Evolutionary conservation across 2,329 filamentous ascomycete species (phyloP).

Genomic region (Tolypocladium tundrense): DNA sequence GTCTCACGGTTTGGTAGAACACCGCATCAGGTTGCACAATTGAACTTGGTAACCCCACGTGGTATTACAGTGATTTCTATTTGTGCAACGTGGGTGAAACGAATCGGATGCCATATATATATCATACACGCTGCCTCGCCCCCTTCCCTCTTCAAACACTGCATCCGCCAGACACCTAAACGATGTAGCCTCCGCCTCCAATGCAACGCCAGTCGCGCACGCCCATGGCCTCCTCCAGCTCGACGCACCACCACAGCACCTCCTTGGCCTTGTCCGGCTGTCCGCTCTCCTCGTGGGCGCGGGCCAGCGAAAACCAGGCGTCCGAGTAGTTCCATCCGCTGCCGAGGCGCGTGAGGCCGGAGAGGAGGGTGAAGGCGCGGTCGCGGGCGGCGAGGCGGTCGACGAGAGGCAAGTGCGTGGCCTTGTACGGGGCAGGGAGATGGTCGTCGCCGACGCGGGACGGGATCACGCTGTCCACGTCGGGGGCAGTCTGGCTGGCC

Average conservation of each 20-base stretch:
- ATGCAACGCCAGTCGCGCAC: constrained; percentile 70
- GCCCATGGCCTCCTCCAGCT: constrained; percentile 77
- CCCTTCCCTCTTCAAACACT: not conserved
- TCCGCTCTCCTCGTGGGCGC: constrained; percentile 79
- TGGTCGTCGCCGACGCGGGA: constrained; percentile 23
- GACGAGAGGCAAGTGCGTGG: constrained; percentile 55
- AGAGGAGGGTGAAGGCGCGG: constrained; percentile 74
- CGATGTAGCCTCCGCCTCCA: constrained; percentile 55
- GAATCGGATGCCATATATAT: not conserved
- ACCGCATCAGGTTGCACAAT: not conserved
- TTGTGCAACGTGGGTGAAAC: not conserved
- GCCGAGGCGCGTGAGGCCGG: constrained; percentile 74
- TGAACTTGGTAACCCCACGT: not conserved
- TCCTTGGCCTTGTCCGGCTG: constrained; percentile 83
- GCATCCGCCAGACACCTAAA: constrained; percentile 11
- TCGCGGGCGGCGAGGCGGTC: constrained; percentile 86
- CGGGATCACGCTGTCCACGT: not conserved
- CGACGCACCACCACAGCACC: constrained; percentile 94
- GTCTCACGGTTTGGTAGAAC: not conserved
- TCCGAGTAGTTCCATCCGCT: constrained; percentile 85
- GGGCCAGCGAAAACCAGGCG: constrained; percentile 82
- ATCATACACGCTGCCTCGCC: not conserved
- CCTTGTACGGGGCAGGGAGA: constrained; percentile 43
- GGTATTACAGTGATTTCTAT: not conserved
- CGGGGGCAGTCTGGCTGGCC: constrained; percentile 7